Base-by-base conservation (phyloP, 768 basidiomycete genomes). In the Lactifluus pinguis region DNA sequence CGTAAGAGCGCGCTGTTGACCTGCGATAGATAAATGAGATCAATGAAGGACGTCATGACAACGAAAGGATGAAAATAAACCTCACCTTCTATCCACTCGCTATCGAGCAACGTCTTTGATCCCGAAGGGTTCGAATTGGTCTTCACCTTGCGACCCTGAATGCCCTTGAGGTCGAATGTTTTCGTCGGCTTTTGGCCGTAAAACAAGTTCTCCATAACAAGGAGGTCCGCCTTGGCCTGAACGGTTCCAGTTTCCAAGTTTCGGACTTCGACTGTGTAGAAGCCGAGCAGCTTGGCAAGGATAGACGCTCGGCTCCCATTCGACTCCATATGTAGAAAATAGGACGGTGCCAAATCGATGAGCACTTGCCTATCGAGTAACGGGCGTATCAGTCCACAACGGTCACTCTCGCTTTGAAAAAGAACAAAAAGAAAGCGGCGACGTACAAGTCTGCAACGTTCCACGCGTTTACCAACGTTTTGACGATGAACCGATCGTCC, bases 141-240 rank as follows among this genome's bases (percentile, higher is more conserved):
- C 70, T 87, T 88, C 51, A 87, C 84, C 68, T 84, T 87, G 15
- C 89, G 76, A 0, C 86, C 86, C 57, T 85, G 85, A 41, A 93
- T 92, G 3, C 90, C 90, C 70, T 93, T 93, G 55, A 93, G 73
- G 69, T 93, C 90, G 67, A 87, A 93, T 0, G 83, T 86, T 74
- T 83, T 84, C 54, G 74, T 72, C 54, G 89, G 78, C 52, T 82
- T 82, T 69, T 83, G 81, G 47, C 81, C 76, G 67, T 84, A 89
- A 68, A 93, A 92, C 17, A 92, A 70, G 66, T 92, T 92, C 72
- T 92, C 90, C 88, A 92, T 91, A 8, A 92, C 85, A 5, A 92
- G 75, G 13, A 93, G 75, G 69, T 93, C 89, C 1, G 83, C 80
- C 68, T 86, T 87, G 14, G 80, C 79, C 66, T 87, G 84, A 6